These are phyloP conservation scores for Backusella tuberculispora DNA, from an alignment of 192 early-diverging fungal genomes.

Conservation along the genomic window DNA sequence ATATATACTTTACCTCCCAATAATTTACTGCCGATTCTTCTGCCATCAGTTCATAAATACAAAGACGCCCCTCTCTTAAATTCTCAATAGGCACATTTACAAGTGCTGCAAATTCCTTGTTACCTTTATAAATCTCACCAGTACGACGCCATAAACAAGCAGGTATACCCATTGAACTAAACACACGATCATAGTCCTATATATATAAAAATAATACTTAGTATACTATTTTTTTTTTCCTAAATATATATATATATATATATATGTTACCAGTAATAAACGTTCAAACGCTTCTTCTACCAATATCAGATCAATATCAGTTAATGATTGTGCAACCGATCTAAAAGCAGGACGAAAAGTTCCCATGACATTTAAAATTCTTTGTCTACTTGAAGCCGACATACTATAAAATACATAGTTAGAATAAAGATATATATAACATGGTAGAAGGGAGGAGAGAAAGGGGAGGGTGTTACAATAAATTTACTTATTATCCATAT, in stretches of 20 bases:
- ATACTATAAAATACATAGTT: conserved; percentile 49
- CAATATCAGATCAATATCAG: conserved; percentile 92
- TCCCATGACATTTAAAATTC: conserved; percentile 89
- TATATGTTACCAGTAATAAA: conserved; percentile 70
- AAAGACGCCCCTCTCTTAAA: conserved; percentile 61
- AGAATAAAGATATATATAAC: not conserved
- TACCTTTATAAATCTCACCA: conserved; percentile 96
- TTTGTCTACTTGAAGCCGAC: conserved; percentile 66
- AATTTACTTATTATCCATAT: conserved; percentile 88
- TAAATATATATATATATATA: too few relatives aligned
- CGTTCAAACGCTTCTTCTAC: conserved; percentile 98
- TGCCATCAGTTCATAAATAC: conserved; percentile 82
- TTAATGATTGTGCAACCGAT: conserved; percentile 83
- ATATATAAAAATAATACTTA: too few relatives aligned
- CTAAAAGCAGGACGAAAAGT: conserved; percentile 90
- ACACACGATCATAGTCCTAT: conserved; percentile 93
- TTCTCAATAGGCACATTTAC: conserved; percentile 84
- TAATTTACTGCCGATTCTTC: conserved; percentile 96
- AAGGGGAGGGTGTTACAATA: not conserved
- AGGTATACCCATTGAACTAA: conserved; percentile 93
- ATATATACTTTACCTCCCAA: conserved; percentile 77
- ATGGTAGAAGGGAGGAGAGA: not conserved
- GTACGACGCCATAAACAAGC: conserved; percentile 95
- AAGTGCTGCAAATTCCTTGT: conserved; percentile 92
- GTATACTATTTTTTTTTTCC: not conserved